Conservation (phyloP, 23 red algal genomes). For the Rhodosorus marinus region DNA sequence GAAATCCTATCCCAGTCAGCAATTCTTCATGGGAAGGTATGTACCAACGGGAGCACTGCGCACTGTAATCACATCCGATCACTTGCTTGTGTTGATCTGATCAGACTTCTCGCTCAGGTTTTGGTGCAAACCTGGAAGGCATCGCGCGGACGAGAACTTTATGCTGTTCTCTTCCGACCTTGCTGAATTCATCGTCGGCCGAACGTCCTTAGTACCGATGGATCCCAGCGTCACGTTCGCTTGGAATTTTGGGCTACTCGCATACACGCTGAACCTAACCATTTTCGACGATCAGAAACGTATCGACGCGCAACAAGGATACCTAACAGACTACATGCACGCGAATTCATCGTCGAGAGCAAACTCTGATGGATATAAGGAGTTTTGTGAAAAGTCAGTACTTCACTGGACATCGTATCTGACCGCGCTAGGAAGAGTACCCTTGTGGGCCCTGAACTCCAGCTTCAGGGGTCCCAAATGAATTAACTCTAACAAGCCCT, state of each 20-base stretch:
- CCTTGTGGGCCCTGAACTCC: too few relatives aligned
- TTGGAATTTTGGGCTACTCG: conserved; percentile 81
- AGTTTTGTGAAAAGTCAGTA: too few relatives aligned
- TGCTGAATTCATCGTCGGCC: conserved; percentile 16
- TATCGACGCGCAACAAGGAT: conserved; percentile 65
- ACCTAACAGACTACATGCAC: conserved; percentile 68
- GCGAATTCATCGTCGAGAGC: too few relatives aligned
- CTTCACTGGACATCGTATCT: too few relatives aligned
- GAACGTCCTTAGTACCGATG: conserved; percentile 35
- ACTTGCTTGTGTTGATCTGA: too few relatives aligned
- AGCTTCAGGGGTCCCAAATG: too few relatives aligned
- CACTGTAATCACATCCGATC: too few relatives aligned
- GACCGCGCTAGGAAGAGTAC: too few relatives aligned
- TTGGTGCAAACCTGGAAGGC: conserved; percentile 60
- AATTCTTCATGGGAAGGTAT: conserved; percentile 70
- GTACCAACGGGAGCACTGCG: too few relatives aligned
- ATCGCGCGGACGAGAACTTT: conserved; percentile 77
- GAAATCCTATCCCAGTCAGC: not conserved
- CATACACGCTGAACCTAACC: conserved; percentile 56
- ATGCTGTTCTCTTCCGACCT: conserved; percentile 60
- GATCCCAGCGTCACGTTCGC: conserved; percentile 54
- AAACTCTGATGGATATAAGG: too few relatives aligned
- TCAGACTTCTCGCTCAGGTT: too few relatives aligned
- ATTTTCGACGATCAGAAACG: conserved; percentile 66
- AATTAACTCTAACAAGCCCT: too few relatives aligned